Evolutionary conservation across 768 basidiomycete species (phyloP), one percentile per base, ranked within the genome.

Genomic region (Heimioporus sp.): DNA sequence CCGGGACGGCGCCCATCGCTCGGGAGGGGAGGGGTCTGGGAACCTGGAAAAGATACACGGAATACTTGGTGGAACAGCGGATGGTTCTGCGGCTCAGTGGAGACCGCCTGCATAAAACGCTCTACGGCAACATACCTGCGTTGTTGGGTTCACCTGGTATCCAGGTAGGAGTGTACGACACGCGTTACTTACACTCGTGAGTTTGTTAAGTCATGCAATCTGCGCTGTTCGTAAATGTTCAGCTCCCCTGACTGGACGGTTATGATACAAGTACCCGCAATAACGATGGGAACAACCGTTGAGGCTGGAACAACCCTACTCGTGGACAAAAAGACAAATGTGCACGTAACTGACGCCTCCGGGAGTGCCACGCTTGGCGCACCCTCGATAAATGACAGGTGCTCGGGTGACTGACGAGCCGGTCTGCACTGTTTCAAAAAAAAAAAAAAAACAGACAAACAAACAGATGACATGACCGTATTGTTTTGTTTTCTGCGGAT

Each of bases 71-170:
- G 12, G 76, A 79, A 28, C 68, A 73, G 13, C 77, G 74, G 32
- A 65, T 85, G 62, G 85, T 88, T 16, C 61, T 84, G 30, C 71
- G 65, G 37, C 69, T 86, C 30, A 56, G 43, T 69, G 82, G 58
- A 60, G 66, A 75, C 8, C 64, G 70, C 49, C 65, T 83, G 52
- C 67, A 70, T 35, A 67, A 66, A 36, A 76, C 61, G 5, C 41
- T 71, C 30, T 60, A 68, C 30, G 68, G 67, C 7, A 60, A 49
- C 24, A 12, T 52, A 46, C 44, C 64, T 40, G 43, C 24, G 43
- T 5, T 49, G 34, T 47, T 51, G 50, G 47, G 49, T n/a, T 24
- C 49, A 19, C 28, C 56, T 3, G 35, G 43, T 15, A 46, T 52
- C 20, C 60, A 36, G 30, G 11, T 54, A 43, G 49, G 49, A 30